Evolutionary conservation across 768 basidiomycete genomes (phyloP), one percentile per base, ranked within the genome.

Genomic region (Lanmaoa pseudosensibilis): DNA sequence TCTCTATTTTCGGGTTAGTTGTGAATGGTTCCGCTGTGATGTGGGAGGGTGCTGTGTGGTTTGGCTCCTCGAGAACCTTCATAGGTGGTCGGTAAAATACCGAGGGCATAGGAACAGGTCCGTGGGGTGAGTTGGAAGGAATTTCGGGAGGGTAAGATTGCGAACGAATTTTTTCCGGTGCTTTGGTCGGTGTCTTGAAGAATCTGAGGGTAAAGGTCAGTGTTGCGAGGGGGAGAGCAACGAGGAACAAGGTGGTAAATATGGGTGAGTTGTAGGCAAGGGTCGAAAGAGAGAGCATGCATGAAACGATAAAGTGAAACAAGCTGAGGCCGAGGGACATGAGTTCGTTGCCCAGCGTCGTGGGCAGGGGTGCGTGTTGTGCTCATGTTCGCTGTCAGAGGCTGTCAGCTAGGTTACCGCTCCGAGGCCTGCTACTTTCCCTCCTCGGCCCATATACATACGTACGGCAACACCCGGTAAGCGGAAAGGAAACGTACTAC

Each of bases 351-450:
- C 34, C 47, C 61, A 56, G 25, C 23, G 40, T 62, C 47, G 47
- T 57, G 57, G 33, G 15, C 52, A 25, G 43, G 23, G 51, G 45
- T 25, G 59, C 68, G 68, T 69, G 68, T 63, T 52, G 45, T 46
- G 64, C 67, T 67, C 69, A 69, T 71, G 69, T 67, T 55, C 25
- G 48, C 46, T 66, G 55, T 60, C 62, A 54, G 19, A 27, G 25
- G 3, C 15, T 16, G 15, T 30, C 44, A 45, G n/a, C 11, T 27
- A 6, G 6, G 27, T 27, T 18, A 12, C 11, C 5, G n/a, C 11
- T 27, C 45, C 34, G 19, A 36, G 33, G 46, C 10, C 44, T 34
- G 15, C 43, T 43, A 23, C 37, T 59, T 61, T 61, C 64, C 64
- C 38, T 32, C n/a, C 33, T 48, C 54, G n/a, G 48, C 44, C 3